Conservation (phyloP, 208 protist genomes). For the Phytomonas francai region DNA sequence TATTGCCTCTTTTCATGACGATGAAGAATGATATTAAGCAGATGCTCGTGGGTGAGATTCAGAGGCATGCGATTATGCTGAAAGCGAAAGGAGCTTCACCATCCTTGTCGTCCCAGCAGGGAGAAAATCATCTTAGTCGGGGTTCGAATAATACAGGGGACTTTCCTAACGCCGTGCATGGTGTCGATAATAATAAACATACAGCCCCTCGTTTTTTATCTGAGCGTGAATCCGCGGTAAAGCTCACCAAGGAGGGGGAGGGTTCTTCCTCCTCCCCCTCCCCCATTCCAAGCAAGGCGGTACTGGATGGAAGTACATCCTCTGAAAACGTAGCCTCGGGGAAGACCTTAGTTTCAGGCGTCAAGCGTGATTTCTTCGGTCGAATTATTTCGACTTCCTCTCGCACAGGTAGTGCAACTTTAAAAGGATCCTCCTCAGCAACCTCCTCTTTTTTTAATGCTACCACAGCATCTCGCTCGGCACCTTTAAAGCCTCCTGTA, state of each 20-base stretch:
- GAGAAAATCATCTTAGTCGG: too few relatives aligned
- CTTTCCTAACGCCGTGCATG: too few relatives aligned
- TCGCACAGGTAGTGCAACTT: not conserved
- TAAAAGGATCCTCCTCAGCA: not conserved
- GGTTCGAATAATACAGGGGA: too few relatives aligned
- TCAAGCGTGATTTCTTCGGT: conserved; percentile 67
- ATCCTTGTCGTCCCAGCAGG: not conserved
- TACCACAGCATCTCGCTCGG: not conserved
- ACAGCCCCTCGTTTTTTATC: too few relatives aligned
- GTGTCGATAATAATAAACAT: too few relatives aligned
- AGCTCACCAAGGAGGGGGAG: too few relatives aligned
- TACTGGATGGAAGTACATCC: not conserved
- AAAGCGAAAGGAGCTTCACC: not conserved
- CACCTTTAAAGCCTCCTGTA: conserved; percentile 11
- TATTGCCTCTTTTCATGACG: conserved; percentile 18
- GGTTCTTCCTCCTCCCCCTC: not conserved
- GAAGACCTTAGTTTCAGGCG: not conserved
- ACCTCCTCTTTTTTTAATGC: not conserved
- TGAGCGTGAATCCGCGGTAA: too few relatives aligned
- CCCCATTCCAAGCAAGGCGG: not conserved
- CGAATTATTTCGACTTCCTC: conserved; percentile 28
- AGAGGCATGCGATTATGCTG: conserved; percentile 22
- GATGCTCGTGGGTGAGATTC: conserved; percentile 39
- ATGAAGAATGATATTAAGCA: conserved; percentile 38
- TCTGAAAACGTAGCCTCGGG: not conserved